Percentiles rank a stretch among this genome's conserved stretches.
Evolutionary conservation across 2,329 filamentous ascomycete species (phyloP).

Genomic region (Leptographium galeiforme): DNA sequence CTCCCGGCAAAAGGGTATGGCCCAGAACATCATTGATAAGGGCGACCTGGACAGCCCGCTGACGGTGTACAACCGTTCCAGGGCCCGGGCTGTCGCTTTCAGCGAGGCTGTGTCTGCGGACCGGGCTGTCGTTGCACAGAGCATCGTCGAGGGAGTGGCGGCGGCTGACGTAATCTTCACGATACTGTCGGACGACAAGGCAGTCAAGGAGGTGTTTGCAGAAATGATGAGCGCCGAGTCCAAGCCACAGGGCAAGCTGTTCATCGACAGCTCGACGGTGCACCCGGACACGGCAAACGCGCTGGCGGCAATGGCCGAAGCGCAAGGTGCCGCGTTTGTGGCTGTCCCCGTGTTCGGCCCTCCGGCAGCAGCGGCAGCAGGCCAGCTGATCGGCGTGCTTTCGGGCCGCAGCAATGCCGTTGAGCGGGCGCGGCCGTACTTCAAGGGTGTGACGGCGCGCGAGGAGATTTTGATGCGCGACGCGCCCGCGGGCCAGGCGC

Average conservation of each 20-base stretch:
- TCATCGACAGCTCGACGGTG: conserved; percentile 80
- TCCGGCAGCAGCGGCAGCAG: conserved; percentile 55
- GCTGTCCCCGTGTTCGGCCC: conserved; percentile 59
- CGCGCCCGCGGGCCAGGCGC: conserved; percentile 54
- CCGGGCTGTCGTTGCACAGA: conserved; percentile 50
- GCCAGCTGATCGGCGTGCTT: conserved; percentile 58
- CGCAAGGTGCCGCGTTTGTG: conserved; percentile 57
- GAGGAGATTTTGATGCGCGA: conserved; percentile 57
- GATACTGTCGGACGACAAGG: conserved; percentile 69
- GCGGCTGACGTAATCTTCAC: conserved; percentile 68
- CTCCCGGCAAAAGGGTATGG: conserved; percentile 51
- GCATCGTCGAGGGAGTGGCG: conserved; percentile 51
- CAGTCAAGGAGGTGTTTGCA: conserved; percentile 62
- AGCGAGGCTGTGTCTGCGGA: conserved; percentile 43
- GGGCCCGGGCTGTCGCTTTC: conserved; percentile 50
- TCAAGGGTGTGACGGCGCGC: conserved; percentile 57
- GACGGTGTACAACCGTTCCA: conserved; percentile 69
- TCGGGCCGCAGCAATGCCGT: conserved; percentile 51
- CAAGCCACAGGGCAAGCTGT: conserved; percentile 52
- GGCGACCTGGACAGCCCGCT: conserved; percentile 57
- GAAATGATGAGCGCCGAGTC: conserved; percentile 46
- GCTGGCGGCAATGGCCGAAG: conserved; percentile 43
- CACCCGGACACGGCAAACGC: conserved; percentile 68
- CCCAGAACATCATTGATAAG: conserved; percentile 70
- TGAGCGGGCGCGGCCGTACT: conserved; percentile 54